These are phyloP conservation scores for Moniliophthora roreri DNA, from an alignment of 1,284 basidiomycete genomes.

Conservation along the genomic window DNA sequence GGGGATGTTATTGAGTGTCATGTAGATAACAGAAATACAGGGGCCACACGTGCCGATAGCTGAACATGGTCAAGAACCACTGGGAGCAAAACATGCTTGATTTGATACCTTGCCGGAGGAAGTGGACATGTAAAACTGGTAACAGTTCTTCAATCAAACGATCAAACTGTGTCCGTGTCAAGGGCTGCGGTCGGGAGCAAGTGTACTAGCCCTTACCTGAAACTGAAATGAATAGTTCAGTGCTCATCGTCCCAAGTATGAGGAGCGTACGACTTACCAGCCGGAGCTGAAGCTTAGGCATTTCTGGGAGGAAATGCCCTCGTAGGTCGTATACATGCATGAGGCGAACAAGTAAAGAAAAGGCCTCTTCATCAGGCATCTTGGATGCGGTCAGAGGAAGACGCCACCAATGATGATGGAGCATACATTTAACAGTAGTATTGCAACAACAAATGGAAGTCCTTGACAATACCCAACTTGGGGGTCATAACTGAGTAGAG, in stretches of 20 bases:
- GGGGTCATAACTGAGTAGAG: constrained; percentile 74
- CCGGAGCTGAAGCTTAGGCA: constrained; percentile 94
- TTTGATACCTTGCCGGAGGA: constrained; percentile 91
- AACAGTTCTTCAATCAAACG: constrained; percentile 90
- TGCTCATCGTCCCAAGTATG: background rate
- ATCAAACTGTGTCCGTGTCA: constrained; percentile 65
- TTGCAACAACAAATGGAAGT: constrained; percentile 92
- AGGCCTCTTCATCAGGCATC: constrained; percentile 99
- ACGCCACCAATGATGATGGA: background rate
- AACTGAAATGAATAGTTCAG: constrained; percentile 27
- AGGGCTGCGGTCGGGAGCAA: background rate
- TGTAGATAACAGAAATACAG: background rate
- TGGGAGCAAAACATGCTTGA: constrained; percentile 97
- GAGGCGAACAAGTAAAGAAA: constrained; percentile 93
- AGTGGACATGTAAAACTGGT: constrained; percentile 89
- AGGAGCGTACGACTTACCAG: constrained; percentile 51
- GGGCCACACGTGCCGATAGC: constrained; percentile 69
- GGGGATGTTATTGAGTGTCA: background rate
- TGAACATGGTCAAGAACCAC: constrained; percentile 98
- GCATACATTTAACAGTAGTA: constrained; percentile 86
- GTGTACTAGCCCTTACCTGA: constrained; percentile 35
- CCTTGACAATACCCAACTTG: constrained; percentile 98
- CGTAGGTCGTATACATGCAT: constrained; percentile 97
- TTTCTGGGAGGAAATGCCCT: constrained; percentile 96
- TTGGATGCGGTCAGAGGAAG: constrained; percentile 29